phyloP scores from a whole-genome alignment of 345 rosid species.

The Viola odorata region DNA sequence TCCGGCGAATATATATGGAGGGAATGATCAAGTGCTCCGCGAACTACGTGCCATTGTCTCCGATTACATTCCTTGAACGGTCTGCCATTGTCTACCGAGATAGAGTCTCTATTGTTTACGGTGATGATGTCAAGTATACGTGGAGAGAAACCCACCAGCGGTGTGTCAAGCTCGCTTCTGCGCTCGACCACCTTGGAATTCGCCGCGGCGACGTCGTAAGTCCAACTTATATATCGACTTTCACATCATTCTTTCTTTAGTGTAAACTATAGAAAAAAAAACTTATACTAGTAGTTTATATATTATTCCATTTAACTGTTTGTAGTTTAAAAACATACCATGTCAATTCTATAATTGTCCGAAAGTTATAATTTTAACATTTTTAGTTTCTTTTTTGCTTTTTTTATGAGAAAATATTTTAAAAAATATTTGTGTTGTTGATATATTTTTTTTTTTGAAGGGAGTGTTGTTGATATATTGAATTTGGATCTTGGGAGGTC shows the following conservation, averaged over 20 bases:
- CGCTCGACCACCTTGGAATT: slow-evolving; percentile 41
- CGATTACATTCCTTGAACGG: slow-evolving; percentile 55
- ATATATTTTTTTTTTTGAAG: too few species aligned
- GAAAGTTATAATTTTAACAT: too few species aligned
- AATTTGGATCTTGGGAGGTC: too few species aligned
- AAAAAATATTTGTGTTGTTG: neutral
- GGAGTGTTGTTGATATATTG: too few species aligned
- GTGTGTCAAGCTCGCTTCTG: slow-evolving; percentile 60
- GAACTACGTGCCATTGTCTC: slow-evolving; percentile 50
- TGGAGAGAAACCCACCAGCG: slow-evolving; percentile 47
- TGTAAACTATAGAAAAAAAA: too few species aligned
- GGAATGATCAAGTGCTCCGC: slow-evolving; percentile 45
- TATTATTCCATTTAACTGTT: too few species aligned
- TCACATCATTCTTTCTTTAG: neutral
- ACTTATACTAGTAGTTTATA: neutral
- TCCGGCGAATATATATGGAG: slow-evolving; percentile 21
- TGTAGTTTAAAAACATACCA: too few species aligned
- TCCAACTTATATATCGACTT: neutral
- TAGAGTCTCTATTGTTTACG: slow-evolving; percentile 37
- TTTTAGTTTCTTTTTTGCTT: too few species aligned
- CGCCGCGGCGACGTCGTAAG: slow-evolving; percentile 46
- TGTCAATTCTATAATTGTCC: too few species aligned
- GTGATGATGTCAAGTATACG: slow-evolving; percentile 37
- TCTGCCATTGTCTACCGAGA: slow-evolving; percentile 47
- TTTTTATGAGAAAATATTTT: too few species aligned